Percentiles rank a stretch among this genome's conserved stretches.
These are phyloP conservation scores for Trichoderma sp. DNA, from an alignment of 2,329 filamentous ascomycete species.

Conservation along the genomic window DNA sequence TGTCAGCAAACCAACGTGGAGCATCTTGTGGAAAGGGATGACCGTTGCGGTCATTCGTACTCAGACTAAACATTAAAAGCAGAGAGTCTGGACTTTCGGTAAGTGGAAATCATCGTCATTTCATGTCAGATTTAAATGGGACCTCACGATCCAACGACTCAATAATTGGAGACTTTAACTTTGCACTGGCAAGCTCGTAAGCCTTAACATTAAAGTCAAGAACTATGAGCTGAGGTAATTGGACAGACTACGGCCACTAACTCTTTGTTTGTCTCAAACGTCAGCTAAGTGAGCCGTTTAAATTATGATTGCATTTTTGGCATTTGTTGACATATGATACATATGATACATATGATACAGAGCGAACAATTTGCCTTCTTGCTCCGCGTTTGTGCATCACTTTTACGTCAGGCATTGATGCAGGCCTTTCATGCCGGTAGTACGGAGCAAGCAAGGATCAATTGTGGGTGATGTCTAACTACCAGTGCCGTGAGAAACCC, in stretches of 20 bases:
- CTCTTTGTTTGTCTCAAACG: background rate
- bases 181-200: background rate
- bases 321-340: background rate
- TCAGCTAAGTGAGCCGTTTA: background rate
- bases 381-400: background rate
- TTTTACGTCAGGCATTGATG: background rate
- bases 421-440: background rate
- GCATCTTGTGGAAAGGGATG: background rate
- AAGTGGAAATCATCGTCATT: background rate
- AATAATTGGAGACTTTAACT: background rate
- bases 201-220: background rate
- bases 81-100: background rate
- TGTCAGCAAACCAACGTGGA: background rate
- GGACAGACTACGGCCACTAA: background rate
- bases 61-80: background rate
- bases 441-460: background rate
- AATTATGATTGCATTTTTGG: background rate
- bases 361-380: background rate
- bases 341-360: background rate
- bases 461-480: background rate
- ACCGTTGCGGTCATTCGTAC: background rate
- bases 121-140: background rate
- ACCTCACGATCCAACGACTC: background rate
- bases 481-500: background rate
- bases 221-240: background rate